Base-by-base conservation (phyloP, 208 protist species). In the Leishmania mexicana region DNA sequence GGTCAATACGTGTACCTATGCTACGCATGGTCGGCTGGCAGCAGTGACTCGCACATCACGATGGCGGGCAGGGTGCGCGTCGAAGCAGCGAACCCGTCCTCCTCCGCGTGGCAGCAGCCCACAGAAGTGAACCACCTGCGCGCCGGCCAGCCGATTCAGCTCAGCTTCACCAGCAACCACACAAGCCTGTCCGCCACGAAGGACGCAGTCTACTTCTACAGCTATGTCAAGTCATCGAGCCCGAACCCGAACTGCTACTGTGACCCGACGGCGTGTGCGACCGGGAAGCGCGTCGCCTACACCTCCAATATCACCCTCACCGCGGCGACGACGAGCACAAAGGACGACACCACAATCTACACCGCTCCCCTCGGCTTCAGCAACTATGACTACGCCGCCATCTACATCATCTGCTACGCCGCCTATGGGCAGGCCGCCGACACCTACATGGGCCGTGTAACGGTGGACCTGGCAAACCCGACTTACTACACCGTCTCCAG, bases 331-430 rank as follows among this genome's bases (percentile, higher is more conserved):
- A 89, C 83, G 15, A 65, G 45, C 31, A 77, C 73, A 57, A 83
- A 57, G 47, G 78, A 76, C 5, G 79, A 89, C 15, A 78, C 78
- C 24, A 88, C 80, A 78, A 81, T 81, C 62, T 92, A 87, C 86
- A 87, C 77, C 71, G 84, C 83, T 40, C 79, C 88, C 3, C 79
- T 78, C 24, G 95, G 95, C 71, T 96, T 98, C 83, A 80, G 86
- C 79, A 96, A 97, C 85, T 95, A 96, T 81, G 81, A 85, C 85
- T 92, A 79, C 79, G 71, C 75, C 75, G 89, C 93, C 74, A 83
- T 91, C 62, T 98, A 96, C 81, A 76, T 95, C 17, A 88, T 95
- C 31, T 98, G 95, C 85, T 98, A 98, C 86, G 74, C 64, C 58
- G 83, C 57, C 15, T 84, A 79, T 28, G 76, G 87, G 40, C 74